phyloP scores from a whole-genome alignment of 1,284 basidiomycete genomes.

The Moesziomyces antarcticus region DNA sequence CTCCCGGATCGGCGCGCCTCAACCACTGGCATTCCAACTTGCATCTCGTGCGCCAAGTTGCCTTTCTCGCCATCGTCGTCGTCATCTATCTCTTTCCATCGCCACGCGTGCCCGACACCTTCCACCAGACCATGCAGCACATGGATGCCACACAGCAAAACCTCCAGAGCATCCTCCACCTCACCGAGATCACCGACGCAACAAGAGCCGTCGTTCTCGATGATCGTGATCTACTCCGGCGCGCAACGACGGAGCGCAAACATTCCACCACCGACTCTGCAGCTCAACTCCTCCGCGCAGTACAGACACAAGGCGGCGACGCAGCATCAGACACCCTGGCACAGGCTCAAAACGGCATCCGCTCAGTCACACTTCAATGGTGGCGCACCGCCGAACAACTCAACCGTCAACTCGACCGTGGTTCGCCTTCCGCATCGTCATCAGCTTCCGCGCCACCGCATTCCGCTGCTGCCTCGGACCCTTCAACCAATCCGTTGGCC shows the following conservation, averaged over 20 bases:
- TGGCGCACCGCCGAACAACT: conserved; percentile 18
- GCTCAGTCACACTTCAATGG: conserved; percentile 16
- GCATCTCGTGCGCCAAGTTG: conserved; percentile 30
- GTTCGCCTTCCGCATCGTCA: no score
- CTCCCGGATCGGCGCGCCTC: conserved; percentile 10
- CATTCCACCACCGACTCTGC: no score
- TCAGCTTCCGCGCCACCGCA: no score
- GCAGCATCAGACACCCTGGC: conserved; percentile 14
- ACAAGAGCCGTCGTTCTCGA: conserved; percentile 18
- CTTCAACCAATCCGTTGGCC: no score
- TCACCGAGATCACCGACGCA: conserved; percentile 25
- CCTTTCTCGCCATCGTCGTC: conserved; percentile 19
- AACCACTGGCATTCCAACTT: conserved; percentile 51
- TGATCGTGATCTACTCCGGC: conserved; percentile 18
- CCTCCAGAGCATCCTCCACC: conserved; percentile 25
- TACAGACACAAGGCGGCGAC: conserved; percentile 11
- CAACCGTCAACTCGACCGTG: not conserved
- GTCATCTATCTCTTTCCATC: conserved; percentile 33
- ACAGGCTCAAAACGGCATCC: conserved; percentile 20
- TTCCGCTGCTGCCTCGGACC: no score
- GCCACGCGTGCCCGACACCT: conserved; percentile 4
- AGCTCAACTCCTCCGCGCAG: conserved; percentile 9
- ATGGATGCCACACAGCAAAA: conserved; percentile 28
- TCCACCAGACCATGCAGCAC: conserved; percentile 28
- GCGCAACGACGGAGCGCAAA: not conserved